A percentile compares a stretch with the other conserved stretches of the same genome.
These are phyloP conservation scores for Trichoderma citrinoviride DNA, from an alignment of 2,329 filamentous ascomycete genomes.

Conservation along the genomic window DNA sequence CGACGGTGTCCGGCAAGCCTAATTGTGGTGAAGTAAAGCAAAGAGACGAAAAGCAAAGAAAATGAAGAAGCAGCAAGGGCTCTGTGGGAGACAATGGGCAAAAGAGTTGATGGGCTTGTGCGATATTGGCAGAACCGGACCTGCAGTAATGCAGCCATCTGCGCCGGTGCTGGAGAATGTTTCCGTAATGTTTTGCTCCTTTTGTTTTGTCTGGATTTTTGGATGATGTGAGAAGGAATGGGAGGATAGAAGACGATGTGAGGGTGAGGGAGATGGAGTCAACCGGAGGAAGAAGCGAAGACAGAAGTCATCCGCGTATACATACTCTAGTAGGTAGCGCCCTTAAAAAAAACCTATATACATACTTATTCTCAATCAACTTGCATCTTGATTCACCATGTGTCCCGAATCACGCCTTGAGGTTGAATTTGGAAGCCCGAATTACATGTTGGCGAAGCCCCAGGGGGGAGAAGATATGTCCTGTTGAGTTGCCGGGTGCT, in stretches of 20 bases:
- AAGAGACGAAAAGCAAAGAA: background rate
- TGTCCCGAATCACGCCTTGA: background rate
- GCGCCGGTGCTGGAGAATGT: too few species aligned
- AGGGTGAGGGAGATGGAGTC: background rate
- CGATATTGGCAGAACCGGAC: too few species aligned
- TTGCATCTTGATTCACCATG: background rate
- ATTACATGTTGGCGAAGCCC: background rate
- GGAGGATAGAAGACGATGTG: too few species aligned
- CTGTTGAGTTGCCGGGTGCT: background rate
- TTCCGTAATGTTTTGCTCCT: too few species aligned
- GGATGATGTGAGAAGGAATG: too few species aligned
- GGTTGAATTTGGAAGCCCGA: background rate
- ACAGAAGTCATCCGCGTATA: background rate
- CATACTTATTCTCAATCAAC: slow-evolving; percentile 11
- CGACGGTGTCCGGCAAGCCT: background rate
- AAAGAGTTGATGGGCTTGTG: too few species aligned
- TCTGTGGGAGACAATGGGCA: too few species aligned
- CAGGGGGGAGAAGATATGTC: too few species aligned
- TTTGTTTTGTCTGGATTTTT: too few species aligned
- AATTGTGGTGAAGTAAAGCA: background rate
- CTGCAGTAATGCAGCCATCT: too few species aligned
- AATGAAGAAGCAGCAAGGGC: background rate
- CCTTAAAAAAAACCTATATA: slow-evolving; percentile 18
- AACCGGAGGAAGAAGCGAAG: background rate
- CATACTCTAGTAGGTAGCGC: background rate